Base-by-base conservation (phyloP, 2,329 filamentous ascomycete species). In the Ceratocystis eucalypticola region DNA sequence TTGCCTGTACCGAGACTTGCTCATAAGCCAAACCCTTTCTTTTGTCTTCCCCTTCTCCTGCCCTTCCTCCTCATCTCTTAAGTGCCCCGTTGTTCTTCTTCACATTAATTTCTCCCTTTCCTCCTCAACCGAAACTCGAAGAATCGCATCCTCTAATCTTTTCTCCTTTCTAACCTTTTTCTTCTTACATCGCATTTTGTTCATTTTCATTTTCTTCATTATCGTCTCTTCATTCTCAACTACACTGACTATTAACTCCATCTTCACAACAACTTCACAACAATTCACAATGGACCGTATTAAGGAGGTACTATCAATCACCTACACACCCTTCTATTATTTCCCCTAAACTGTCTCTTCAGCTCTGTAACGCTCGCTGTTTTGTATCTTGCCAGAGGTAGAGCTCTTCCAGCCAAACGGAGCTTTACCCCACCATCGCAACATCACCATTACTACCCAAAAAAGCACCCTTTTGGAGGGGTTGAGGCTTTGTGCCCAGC, bases 221-320 rank as follows among this genome's bases (percentile, higher is more conserved):
- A 30, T 33, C 20, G 45, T 20, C 22, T 30, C 22, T 57, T 17
- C 53, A 15, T 25, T 33, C n/a, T 17, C 53, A 33, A 20, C 28
- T n/a, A 59, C 28, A 25, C 30, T 25, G 12, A 28, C 53, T 57
- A 57, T 28, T 28, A 28, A 33, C 25, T n/a, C 25, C 25, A 59
- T 30, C 12, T 25, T 10, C n/a, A 28, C 55, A 55, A 64, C 45
- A 53, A 53, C 65, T 25, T 25, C 22, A 25, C 28, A 28, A 28
- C 62, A 30, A 46, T 45, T 66, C 67, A 63, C 66, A 67, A 93
- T 93, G 89, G 89, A 94, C 78, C 88, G 88, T 79, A 92, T 94
- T 78, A 92, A 90, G 86, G 87, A 91, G 83, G 89, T 92, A 78
- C 82, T 87, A 63, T 62, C 41, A 53, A 57, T 62, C 64, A 67